phyloP scores from a whole-genome alignment of 1,284 basidiomycete species.

The Cerrena zonata region DNA sequence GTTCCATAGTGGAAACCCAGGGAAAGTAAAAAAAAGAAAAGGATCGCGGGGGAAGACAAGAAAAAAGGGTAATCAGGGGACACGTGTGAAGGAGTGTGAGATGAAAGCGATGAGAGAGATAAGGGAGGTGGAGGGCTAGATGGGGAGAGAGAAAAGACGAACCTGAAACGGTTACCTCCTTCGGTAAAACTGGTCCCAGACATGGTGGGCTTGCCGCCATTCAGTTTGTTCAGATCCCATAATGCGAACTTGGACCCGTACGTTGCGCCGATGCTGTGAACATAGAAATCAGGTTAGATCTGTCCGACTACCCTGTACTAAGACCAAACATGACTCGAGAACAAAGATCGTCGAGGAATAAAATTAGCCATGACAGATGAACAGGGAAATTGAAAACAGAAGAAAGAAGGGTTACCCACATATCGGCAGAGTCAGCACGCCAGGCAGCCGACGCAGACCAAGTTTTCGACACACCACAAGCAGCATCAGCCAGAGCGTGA shows the following conservation, averaged over 20 bases:
- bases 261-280: constrained; percentile 60
- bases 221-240: constrained; percentile 67
- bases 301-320: too few relatives aligned
- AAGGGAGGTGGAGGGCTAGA: too few relatives aligned
- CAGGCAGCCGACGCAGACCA: constrained; percentile 61
- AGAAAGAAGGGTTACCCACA: constrained; percentile 40
- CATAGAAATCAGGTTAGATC: not conserved
- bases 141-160: constrained; percentile 16
- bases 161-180: constrained; percentile 66
- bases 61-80: not conserved
- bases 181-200: constrained; percentile 59
- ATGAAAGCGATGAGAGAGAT: constrained; percentile 10
- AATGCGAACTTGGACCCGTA: constrained; percentile 64
- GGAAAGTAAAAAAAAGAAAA: not conserved
- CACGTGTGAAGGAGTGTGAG: constrained; percentile 6
- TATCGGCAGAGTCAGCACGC: constrained; percentile 60
- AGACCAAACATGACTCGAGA: not conserved
- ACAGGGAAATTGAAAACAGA: constrained; percentile 3
- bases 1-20: not conserved
- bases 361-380: constrained; percentile 1
- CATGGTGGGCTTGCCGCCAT: constrained; percentile 63
- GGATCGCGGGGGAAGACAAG: not conserved
- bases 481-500: constrained; percentile 47
- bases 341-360: constrained; percentile 2
- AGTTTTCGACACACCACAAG: constrained; percentile 40